A percentile compares a stretch with the other conserved stretches of the same genome.
Evolutionary conservation across 345 rosid genomes (phyloP).

Genomic region (Bruguiera parviflora): DNA sequence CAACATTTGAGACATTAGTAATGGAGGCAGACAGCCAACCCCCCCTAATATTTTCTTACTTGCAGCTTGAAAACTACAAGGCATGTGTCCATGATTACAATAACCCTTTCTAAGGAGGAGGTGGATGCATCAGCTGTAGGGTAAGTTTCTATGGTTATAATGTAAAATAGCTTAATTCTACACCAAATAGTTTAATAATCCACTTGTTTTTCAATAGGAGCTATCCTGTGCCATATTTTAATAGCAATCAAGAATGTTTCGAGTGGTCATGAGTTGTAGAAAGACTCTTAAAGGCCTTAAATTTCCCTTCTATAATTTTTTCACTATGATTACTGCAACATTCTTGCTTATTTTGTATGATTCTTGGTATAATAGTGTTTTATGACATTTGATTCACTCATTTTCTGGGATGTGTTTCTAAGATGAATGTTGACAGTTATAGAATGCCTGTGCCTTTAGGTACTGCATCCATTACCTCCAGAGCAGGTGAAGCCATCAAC

Average conservation of each 20-base stretch:
- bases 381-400: not conserved
- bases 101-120: slow-evolving; percentile 75
- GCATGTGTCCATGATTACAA: slow-evolving; percentile 95
- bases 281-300: no score
- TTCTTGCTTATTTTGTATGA: no score
- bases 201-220: not conserved
- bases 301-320: no score
- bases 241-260: not conserved
- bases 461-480: slow-evolving; percentile 67
- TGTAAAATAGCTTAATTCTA: not conserved
- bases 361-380: not conserved
- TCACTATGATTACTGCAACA: no score
- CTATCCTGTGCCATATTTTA: not conserved
- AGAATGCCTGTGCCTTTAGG: slow-evolving; percentile 30
- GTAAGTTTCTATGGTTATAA: slow-evolving; percentile 39
- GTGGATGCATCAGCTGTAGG: slow-evolving; percentile 69
- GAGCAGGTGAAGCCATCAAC: slow-evolving; percentile 54
- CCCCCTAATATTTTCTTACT: not conserved
- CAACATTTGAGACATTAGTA: slow-evolving; percentile 33
- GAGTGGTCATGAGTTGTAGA: no score
- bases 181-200: not conserved
- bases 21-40: slow-evolving; percentile 22
- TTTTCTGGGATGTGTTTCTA: not conserved
- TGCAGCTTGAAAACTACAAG: slow-evolving; percentile 89
- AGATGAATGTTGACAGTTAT: not conserved